These are phyloP conservation scores for Zea mays DNA, from an alignment of 176 grass and related monocot genomes.

Conservation along the genomic window Zm-B73-REFERENCE-NAM-5.0 NC_050100.1:39908001-39908500, in stretches of 20 bases:
- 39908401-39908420: background rate
- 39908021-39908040: background rate
- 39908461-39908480: background rate
- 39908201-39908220: too few relatives aligned
- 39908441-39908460: background rate
- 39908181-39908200: too few relatives aligned
- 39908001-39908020: background rate
- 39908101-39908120: background rate
- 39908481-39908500: background rate
- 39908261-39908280: background rate
- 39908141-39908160: too few relatives aligned
- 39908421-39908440: background rate
- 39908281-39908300: background rate
- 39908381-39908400: conserved; percentile 24
- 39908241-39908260: too few relatives aligned
- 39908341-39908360: background rate
- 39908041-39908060: background rate
- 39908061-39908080: background rate
- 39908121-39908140: too few relatives aligned
- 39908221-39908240: too few relatives aligned
- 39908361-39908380: background rate
- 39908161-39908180: too few relatives aligned
- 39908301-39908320: background rate
- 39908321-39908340: background rate
- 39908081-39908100: background rate